Percentiles rank a stretch among this genome's conserved stretches.
Conservation (phyloP, 345 rosid genomes). For the Lepidium africanum region DNA sequence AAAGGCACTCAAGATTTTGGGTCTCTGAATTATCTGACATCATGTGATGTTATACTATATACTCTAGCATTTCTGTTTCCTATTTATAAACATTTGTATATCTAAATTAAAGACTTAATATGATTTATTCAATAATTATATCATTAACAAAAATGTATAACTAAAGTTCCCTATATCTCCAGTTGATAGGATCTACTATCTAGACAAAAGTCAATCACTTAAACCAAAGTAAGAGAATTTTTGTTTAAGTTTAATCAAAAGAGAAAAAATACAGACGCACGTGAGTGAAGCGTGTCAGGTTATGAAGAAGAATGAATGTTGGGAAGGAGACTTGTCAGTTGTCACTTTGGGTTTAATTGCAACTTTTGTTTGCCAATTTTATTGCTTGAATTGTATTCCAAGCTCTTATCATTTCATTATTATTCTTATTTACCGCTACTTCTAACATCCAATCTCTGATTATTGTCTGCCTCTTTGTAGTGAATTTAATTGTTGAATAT, state of each 20-base stretch:
- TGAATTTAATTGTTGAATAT: not conserved
- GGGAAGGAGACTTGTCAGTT: conserved; percentile 19
- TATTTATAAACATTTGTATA: not conserved
- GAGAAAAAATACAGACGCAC: not conserved
- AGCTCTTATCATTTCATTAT: too few species aligned
- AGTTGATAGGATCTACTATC: not conserved
- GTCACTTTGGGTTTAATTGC: conserved; percentile 13
- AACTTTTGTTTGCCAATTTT: not conserved
- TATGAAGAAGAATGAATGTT: conserved; percentile 16
- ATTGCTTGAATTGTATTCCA: not conserved
- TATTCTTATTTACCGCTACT: too few species aligned
- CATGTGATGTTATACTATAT: not conserved
- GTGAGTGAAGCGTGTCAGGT: conserved; percentile 2
- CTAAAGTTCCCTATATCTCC: not conserved
- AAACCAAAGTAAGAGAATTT: not conserved
- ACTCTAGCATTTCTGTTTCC: not conserved
- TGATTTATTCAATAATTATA: not conserved
- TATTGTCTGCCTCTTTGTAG: not conserved
- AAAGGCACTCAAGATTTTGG: conserved; percentile 13
- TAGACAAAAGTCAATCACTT: not conserved
- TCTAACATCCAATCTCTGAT: too few species aligned
- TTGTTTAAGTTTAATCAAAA: not conserved
- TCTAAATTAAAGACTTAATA: not conserved
- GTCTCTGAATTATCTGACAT: conserved; percentile 17
- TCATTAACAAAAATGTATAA: not conserved